These are phyloP conservation scores for Backusella australiensis DNA, from an alignment of 192 early-diverging fungal genomes.

Conservation along the genomic window DNA sequence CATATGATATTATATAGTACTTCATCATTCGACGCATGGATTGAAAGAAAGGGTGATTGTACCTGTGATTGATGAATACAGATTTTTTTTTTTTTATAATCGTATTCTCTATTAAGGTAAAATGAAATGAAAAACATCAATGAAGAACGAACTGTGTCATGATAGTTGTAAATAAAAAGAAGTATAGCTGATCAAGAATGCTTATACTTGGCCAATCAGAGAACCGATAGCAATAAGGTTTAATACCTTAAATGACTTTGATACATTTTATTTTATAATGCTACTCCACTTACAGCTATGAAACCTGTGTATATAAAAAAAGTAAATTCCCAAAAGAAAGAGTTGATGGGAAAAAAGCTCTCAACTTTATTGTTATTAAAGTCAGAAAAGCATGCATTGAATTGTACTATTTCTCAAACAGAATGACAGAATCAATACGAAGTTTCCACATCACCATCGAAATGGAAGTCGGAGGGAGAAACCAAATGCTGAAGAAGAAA, in stretches of 20 bases:
- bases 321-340: not conserved
- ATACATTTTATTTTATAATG: no score
- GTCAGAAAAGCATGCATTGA: not conserved
- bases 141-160: not conserved
- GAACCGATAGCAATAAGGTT: not conserved
- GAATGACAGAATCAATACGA: not conserved
- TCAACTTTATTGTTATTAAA: not conserved
- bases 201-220: not conserved
- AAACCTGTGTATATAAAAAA: not conserved
- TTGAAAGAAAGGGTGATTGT: no score
- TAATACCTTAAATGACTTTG: no score
- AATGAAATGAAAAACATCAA: not conserved
- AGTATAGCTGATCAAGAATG: no score
- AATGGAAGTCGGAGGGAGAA: not conserved
- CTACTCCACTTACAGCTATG: not conserved
- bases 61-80: no score
- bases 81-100: no score
- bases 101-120: no score
- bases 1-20: not conserved
- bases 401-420: not conserved
- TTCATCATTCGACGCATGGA: no score
- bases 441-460: not conserved
- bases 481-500: not conserved
- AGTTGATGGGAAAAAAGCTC: no score
- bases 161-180: not conserved